Evolutionary conservation across 2,329 filamentous ascomycete species (phyloP).

Genomic region (Fusarium sp.): DNA sequence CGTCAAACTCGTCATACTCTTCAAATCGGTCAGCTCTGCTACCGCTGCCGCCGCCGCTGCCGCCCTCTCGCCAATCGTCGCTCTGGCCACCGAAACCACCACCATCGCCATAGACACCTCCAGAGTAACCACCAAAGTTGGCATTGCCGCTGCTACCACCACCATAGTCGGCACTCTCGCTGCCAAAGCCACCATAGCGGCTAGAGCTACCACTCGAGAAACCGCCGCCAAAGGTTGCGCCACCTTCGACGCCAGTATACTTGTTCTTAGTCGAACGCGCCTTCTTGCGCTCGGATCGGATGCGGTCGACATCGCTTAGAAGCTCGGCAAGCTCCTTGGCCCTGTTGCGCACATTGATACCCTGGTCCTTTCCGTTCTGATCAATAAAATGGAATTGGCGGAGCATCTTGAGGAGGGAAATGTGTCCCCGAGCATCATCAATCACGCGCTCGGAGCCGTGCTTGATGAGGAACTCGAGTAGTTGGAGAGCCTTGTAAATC

Average conservation of each 20-base stretch:
- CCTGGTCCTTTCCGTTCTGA: conserved; percentile 96
- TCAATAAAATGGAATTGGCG: conserved; percentile 98
- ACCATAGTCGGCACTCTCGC: conserved; percentile 80
- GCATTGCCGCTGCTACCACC: conserved; percentile 54
- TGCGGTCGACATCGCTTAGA: conserved; percentile 90
- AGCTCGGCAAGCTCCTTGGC: conserved; percentile 96
- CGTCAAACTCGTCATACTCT: conserved; percentile 97
- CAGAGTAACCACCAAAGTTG: conserved; percentile 71
- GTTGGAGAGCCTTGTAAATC: conserved; percentile 97
- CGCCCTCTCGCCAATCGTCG: conserved; percentile 75
- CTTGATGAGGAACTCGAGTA: conserved; percentile 97
- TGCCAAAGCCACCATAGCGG: conserved; percentile 92
- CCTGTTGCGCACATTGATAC: conserved; percentile 95
- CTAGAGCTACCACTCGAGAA: conserved; percentile 62
- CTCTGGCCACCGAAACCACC: conserved; percentile 88
- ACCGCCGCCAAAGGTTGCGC: conserved; percentile 70
- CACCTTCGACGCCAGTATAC: conserved; percentile 94
- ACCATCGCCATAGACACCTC: conserved; percentile 92
- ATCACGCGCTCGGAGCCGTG: conserved; percentile 98
- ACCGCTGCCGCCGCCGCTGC: conserved; percentile 63
- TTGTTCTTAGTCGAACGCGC: conserved; percentile 91
- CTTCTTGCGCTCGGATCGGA: conserved; percentile 88
- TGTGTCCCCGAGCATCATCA: conserved; percentile 94
- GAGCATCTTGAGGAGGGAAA: conserved; percentile 97
- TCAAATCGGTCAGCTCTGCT: conserved; percentile 83